Conservation (phyloP, 23 red algal genomes). For the Pyropia yezoensis region DNA sequence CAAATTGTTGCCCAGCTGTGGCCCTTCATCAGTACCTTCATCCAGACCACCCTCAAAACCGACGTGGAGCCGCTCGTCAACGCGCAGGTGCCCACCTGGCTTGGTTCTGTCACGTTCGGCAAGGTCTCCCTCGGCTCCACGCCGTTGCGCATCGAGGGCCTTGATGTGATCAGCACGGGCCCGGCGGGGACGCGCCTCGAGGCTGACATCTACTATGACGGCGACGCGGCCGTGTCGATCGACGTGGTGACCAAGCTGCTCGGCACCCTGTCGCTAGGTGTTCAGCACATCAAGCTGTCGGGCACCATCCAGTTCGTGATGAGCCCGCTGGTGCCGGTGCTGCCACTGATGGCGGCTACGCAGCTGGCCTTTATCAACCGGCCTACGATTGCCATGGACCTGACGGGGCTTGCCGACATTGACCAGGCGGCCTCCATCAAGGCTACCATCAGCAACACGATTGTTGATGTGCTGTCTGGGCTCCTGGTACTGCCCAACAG, state of each 20-base stretch:
- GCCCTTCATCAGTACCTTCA: conserved; percentile 45
- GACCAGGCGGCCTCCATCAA: conserved; percentile 42
- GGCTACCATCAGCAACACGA: conserved; percentile 26
- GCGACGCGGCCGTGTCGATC: conserved; percentile 43
- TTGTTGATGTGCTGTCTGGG: conserved; percentile 25
- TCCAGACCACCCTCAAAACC: conserved; percentile 25
- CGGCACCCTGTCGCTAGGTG: conserved; percentile 14
- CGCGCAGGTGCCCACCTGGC: conserved; percentile 41
- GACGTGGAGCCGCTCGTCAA: conserved; percentile 60
- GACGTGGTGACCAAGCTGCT: conserved; percentile 6
- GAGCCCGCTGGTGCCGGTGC: conserved; percentile 17
- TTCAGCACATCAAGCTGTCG: conserved; percentile 32
- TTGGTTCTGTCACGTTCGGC: conserved; percentile 31
- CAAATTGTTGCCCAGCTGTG: conserved; percentile 39
- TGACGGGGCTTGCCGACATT: conserved; percentile 45
- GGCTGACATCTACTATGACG: conserved; percentile 47
- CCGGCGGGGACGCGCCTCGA: conserved; percentile 34
- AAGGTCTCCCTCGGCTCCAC: conserved; percentile 51
- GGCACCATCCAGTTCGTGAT: conserved; percentile 33
- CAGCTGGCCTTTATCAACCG: conserved; percentile 53
- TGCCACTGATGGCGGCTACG: conserved; percentile 42
- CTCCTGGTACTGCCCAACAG: conserved; percentile 46
- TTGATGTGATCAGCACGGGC: conserved; percentile 35
- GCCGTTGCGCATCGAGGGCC: conserved; percentile 42
- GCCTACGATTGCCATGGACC: conserved; percentile 38